Evolutionary conservation across 164 flowering plant species (phyloP).

Genomic region (Vitis riparia): DNA sequence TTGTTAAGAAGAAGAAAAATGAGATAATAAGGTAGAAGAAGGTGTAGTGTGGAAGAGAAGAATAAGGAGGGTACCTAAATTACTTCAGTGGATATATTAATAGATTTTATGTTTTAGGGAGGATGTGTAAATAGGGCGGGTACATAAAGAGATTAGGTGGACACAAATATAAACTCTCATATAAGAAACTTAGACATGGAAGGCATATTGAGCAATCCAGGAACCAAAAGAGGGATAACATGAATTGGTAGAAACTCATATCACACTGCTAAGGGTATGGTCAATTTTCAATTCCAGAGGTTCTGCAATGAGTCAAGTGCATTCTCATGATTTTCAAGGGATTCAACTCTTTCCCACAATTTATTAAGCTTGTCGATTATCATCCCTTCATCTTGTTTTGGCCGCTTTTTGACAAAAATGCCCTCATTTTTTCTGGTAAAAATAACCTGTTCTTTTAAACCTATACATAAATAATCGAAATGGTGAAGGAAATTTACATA

Average conservation of each 20-base stretch:
- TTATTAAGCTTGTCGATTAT: conserved; percentile 56
- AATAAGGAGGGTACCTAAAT: no score
- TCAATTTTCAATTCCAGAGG: conserved; percentile 53
- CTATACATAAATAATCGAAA: no score
- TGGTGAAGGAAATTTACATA: conserved; percentile 29
- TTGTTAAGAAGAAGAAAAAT: no score
- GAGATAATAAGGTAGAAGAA: no score
- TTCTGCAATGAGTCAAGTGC: conserved; percentile 87
- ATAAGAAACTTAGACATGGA: conserved; percentile 55
- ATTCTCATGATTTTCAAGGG: conserved; percentile 80
- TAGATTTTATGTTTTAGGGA: not conserved
- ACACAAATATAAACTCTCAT: no score
- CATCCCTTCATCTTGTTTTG: no score
- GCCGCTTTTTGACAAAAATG: no score
- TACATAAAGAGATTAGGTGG: not conserved
- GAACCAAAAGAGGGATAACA: not conserved
- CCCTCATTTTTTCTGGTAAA: no score
- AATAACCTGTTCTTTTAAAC: no score
- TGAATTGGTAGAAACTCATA: not conserved
- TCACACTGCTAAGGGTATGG: not conserved
- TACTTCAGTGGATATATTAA: no score
- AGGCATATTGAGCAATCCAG: not conserved
- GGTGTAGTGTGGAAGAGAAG: no score
- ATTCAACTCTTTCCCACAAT: conserved; percentile 89
- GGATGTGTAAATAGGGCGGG: not conserved